Percentiles rank a stretch among this genome's conserved stretches.
Evolutionary conservation across 2,329 filamentous ascomycete species (phyloP).

Genomic region (Talaromyces sp.): DNA sequence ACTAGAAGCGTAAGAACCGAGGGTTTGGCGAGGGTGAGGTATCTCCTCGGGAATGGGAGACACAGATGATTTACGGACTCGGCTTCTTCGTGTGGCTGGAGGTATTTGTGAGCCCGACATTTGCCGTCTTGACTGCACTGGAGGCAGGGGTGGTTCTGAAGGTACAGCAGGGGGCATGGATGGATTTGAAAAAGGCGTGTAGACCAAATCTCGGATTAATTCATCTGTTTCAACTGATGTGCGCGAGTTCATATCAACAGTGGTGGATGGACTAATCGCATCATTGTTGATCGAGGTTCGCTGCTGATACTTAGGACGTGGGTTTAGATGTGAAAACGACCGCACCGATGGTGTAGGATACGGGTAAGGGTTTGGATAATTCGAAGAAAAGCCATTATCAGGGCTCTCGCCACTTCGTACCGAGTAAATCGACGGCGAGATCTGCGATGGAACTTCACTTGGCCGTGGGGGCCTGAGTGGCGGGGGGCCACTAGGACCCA

Average conservation of each 20-base stretch:
- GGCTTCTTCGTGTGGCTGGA: constrained; percentile 47
- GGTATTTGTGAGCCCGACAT: constrained; percentile 25
- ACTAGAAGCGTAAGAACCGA: constrained; percentile 69
- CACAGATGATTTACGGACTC: constrained; percentile 66
- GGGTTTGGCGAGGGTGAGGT: constrained; percentile 52
- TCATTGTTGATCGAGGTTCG: constrained; percentile 22
- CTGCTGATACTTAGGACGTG: constrained; percentile 16
- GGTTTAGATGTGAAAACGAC: constrained; percentile 34
- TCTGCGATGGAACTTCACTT: constrained; percentile 25
- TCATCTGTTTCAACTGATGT: constrained; percentile 34
- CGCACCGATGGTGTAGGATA: constrained; percentile 24
- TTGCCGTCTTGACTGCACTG: constrained; percentile 29
- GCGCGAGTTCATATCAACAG: constrained; percentile 25
- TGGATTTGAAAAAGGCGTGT: constrained; percentile 34
- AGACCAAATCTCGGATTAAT: constrained; percentile 29
- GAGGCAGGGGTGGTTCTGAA: constrained; percentile 22
- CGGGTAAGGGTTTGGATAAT: constrained; percentile 1
- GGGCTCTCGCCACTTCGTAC: constrained; percentile 30
- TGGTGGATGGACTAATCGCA: constrained; percentile 25
- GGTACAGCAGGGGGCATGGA: constrained; percentile 30
- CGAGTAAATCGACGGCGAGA: constrained; percentile 42
- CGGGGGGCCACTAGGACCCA: constrained; percentile 40
- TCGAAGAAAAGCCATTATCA: constrained; percentile 25
- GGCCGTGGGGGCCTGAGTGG: constrained; percentile 48
- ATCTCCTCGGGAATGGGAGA: constrained; percentile 77